Conservation (phyloP, 2,329 filamentous ascomycete genomes). For the Pseudogymnoascus sp. region DNA sequence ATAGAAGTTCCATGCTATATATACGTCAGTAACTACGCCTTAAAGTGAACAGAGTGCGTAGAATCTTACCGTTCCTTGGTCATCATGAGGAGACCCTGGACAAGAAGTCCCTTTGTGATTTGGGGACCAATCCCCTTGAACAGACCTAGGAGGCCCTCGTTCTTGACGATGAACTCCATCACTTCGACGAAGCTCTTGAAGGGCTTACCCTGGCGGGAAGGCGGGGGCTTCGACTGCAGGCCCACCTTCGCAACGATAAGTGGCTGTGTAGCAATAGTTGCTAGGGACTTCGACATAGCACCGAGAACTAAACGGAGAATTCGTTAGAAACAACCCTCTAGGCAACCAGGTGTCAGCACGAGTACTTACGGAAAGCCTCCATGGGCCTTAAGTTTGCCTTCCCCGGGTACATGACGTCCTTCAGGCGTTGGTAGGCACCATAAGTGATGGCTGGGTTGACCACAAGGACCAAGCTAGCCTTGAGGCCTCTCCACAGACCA, state of each 20-base stretch:
- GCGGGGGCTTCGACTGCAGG: conserved; percentile 85
- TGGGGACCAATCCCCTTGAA: conserved; percentile 98
- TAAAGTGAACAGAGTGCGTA: conserved; percentile 13
- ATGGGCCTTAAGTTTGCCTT: conserved; percentile 69
- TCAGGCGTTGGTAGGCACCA: conserved; percentile 86
- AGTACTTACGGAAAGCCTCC: conserved; percentile 81
- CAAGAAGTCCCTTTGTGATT: conserved; percentile 83
- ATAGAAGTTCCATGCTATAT: conserved; percentile 70
- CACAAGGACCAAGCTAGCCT: conserved; percentile 91
- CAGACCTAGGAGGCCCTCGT: conserved; percentile 75
- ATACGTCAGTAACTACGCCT: conserved; percentile 15
- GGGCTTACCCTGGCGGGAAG: conserved; percentile 75
- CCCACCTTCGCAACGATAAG: conserved; percentile 97
- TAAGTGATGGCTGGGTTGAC: conserved; percentile 98
- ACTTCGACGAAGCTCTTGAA: conserved; percentile 94
- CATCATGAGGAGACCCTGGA: conserved; percentile 98
- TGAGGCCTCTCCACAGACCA: conserved; percentile 90
- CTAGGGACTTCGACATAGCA: conserved; percentile 84
- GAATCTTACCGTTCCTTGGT: conserved; percentile 78
- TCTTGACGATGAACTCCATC: conserved; percentile 85
- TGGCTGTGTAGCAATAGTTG: conserved; percentile 87
- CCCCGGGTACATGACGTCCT: conserved; percentile 69
- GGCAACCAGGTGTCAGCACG: neutral
- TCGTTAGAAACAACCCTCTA: conserved; percentile 13
- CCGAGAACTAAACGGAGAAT: conserved; percentile 61